Percentiles rank a stretch among this genome's conserved stretches.
These are phyloP conservation scores for Gryganskiella cystojenkinii DNA, from an alignment of 192 early-diverging fungal genomes.

Conservation along the genomic window DNA sequence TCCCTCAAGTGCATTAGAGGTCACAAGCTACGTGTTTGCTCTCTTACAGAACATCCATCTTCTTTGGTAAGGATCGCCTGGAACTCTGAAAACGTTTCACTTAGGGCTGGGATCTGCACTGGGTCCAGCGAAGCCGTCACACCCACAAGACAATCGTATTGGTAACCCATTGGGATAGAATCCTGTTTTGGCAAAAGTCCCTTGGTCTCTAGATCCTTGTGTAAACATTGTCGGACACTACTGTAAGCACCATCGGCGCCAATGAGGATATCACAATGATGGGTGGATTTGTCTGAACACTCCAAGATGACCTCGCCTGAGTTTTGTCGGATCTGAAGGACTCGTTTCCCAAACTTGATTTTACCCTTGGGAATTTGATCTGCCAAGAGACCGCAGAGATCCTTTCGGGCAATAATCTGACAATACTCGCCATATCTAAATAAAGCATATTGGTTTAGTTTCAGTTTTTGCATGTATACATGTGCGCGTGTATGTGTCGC, in stretches of 20 bases:
- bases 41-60: slow-evolving; percentile 19
- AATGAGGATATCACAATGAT: slow-evolving; percentile 18
- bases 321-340: slow-evolving; percentile 24
- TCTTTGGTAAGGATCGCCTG: slow-evolving; percentile 35
- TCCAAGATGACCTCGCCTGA: slow-evolving; percentile 20
- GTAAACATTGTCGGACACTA: slow-evolving; percentile 15
- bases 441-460: no score
- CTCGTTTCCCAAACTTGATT: slow-evolving; percentile 36
- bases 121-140: slow-evolving; percentile 34
- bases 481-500: no score
- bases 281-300: slow-evolving; percentile 18
- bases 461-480: no score
- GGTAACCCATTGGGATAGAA: slow-evolving; percentile 16
- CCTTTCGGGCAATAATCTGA: slow-evolving; percentile 23
- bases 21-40: no score
- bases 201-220: slow-evolving; percentile 12
- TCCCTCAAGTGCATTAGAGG: no score
- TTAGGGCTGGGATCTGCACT: not conserved
- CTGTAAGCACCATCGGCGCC: slow-evolving; percentile 31
- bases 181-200: slow-evolving; percentile 22
- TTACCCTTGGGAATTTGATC: slow-evolving; percentile 17
- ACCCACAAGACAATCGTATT: slow-evolving; percentile 37
- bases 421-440: slow-evolving; percentile 28
- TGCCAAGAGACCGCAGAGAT: slow-evolving; percentile 13
- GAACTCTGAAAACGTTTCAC: slow-evolving; percentile 30